Base-by-base conservation (phyloP, 1,284 basidiomycete genomes). In the Sporisorium sorghi region DNA sequence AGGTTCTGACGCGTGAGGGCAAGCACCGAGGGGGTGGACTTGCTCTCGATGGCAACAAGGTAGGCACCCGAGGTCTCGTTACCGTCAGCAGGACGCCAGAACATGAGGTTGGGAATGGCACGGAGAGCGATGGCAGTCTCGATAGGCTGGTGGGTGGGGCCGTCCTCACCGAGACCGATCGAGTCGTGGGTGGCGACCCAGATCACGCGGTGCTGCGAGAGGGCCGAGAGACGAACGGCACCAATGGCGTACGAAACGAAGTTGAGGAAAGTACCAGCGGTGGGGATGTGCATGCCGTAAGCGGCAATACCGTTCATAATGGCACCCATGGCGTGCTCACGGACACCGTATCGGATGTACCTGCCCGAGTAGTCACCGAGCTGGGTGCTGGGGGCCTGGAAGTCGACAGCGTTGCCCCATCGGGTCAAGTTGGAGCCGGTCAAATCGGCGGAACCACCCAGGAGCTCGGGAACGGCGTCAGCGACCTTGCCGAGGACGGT, bases 271-370 rank as follows among this genome's bases (percentile, higher is more conserved):
- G 83, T 85, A 49, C 82, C 83, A 49, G 74, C 57, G 32, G 74
- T 74, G 93, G 86, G 90, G 94, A 96, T 57, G 93, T 95, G 73
- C 90, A 93, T 75, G 91, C 89, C 86, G 86, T 94, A 96, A 17
- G 93, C 93, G 76, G 88, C 86, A 71, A 96, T 85, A 86, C 93
- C 93, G 86, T 96, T 96, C 82, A 91, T 93, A 84, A 97, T 93
- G 71, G 94, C 94, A 82, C 91, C 93, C 94, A 97, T 97, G 81
- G 88, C 94, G 86, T 97, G 94, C 87, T 97, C 94, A 86, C 94
- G 93, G 65, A 97, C 94, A 90, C 94, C 94, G 87, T 92, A 97
- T 62, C 93, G 92, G 85, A 97, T 90, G 86, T 97, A 97, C 57
- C 91, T 92, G 66, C 94, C 94, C 67, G 89, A 87, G 86, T 94